Percentiles rank a stretch among this genome's conserved stretches.
Evolutionary conservation across 495 filamentous ascomycete genomes (phyloP).

Genomic region (Chaetomium cochliodes): DNA sequence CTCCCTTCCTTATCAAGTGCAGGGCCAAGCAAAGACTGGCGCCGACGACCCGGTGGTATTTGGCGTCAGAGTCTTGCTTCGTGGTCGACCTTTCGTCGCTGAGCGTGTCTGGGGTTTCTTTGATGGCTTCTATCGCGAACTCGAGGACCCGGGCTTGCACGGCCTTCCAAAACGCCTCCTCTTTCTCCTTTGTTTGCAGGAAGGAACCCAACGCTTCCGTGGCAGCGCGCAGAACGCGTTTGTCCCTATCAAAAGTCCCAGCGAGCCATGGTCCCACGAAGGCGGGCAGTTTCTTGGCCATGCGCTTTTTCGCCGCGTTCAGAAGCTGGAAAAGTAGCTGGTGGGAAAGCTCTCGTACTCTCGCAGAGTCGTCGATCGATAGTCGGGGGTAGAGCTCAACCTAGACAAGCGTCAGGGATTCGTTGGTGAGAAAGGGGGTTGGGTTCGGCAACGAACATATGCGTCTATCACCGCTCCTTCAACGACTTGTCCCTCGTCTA

Average conservation of each 20-base stretch:
- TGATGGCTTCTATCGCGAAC: slow-evolving; percentile 73
- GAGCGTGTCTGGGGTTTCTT: slow-evolving; percentile 74
- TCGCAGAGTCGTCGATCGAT: slow-evolving; percentile 83
- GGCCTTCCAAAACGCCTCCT: slow-evolving; percentile 67
- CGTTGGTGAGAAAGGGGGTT: neutral
- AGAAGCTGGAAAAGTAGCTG: slow-evolving; percentile 69
- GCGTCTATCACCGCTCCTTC: slow-evolving; percentile 78
- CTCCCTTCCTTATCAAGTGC: slow-evolving; percentile 53
- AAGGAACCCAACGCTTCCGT: slow-evolving; percentile 68
- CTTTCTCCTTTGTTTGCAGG: slow-evolving; percentile 76
- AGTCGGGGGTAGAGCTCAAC: slow-evolving; percentile 80
- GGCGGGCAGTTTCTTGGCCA: slow-evolving; percentile 71
- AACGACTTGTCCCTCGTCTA: slow-evolving; percentile 51
- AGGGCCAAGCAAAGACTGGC: slow-evolving; percentile 59
- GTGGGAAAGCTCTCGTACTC: slow-evolving; percentile 83
- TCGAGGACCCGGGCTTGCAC: slow-evolving; percentile 75
- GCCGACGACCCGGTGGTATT: slow-evolving; percentile 76
- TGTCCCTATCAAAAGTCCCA: slow-evolving; percentile 83
- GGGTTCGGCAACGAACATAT: slow-evolving; percentile 64
- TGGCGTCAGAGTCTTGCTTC: slow-evolving; percentile 77
- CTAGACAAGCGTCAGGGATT: slow-evolving; percentile 45
- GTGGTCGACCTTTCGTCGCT: slow-evolving; percentile 85
- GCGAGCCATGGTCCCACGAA: slow-evolving; percentile 85
- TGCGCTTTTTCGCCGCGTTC: slow-evolving; percentile 69
- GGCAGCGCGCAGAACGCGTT: slow-evolving; percentile 67